These are phyloP conservation scores for Colletotrichum australisinense DNA, from an alignment of 2,329 filamentous ascomycete genomes.

Conservation along the genomic window DNA sequence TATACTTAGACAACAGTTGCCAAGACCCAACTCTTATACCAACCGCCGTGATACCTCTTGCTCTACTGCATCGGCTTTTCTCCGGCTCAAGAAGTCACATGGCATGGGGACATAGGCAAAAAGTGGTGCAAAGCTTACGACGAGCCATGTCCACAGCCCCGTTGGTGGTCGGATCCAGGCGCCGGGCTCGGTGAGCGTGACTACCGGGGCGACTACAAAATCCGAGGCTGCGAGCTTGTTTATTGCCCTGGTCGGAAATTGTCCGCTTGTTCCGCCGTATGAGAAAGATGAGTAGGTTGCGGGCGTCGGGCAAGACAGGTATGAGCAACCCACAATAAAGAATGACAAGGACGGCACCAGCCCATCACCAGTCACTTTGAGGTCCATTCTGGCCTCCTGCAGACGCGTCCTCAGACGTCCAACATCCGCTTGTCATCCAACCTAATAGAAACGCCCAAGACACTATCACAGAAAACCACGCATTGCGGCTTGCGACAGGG, in stretches of 20 bases:
- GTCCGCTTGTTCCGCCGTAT: not conserved
- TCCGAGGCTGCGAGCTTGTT: not conserved
- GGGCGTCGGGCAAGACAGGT: not conserved
- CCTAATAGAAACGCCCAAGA: too few relatives aligned
- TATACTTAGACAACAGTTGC: not conserved
- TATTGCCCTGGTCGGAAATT: not conserved
- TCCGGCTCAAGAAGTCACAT: not conserved
- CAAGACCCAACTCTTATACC: not conserved
- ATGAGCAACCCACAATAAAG: not conserved
- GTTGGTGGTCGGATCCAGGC: not conserved
- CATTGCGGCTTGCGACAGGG: not conserved
- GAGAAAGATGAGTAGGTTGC: not conserved
- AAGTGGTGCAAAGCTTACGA: slow-evolving; percentile 22
- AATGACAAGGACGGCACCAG: not conserved
- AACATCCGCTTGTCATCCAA: not conserved
- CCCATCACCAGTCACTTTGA: too few relatives aligned
- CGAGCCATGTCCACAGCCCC: slow-evolving; percentile 5
- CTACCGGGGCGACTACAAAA: not conserved
- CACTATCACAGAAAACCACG: not conserved
- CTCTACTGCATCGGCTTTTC: not conserved
- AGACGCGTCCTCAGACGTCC: not conserved
- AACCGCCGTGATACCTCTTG: not conserved
- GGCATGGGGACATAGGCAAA: not conserved
- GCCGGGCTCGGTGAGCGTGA: too few relatives aligned
- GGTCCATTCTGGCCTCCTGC: not conserved